Base-by-base conservation (phyloP, 2,329 filamentous ascomycete species). In the Colletotrichum euphorbiae region DNA sequence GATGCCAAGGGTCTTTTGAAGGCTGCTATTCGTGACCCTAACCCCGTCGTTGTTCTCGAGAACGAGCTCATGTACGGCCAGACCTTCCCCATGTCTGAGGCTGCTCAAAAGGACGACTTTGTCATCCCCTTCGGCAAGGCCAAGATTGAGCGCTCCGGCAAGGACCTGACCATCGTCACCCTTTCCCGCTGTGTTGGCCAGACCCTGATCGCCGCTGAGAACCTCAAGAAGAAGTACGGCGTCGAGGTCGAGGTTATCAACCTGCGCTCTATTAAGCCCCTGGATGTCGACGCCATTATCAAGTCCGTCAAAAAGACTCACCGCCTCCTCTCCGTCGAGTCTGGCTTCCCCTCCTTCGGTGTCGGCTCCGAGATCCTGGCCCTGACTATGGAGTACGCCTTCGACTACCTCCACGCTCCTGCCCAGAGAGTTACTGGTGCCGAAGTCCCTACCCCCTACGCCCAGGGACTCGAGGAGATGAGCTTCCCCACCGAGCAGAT, bases 221-320 rank as follows among this genome's bases (percentile, higher is more conserved):
- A 91, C 78, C 88, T 99, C 72, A 97, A 98, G 89, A 90, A 93
- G 85, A 97, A 97, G 80, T 98, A 98, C 82, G 96, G 96, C 70
- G 90, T 98, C 69, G 95, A 98, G 75, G 92, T 89, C 62, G 96
- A 99, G 84, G 96, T 99, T 72, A 92, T 99, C 87, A 99, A 99
- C 87, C 90, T 99, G 77, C 94, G 96, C 76, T 98, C 94, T 74
- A 85, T 99, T 84, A 99, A 98, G 88, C 96, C 96, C 48, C 88
- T 99, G 73, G 96, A 99, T 77, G 87, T 99, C 69, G 94, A 98
- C 82, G 88, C 93, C 73, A 98, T 99, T 76, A 87, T 98, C 81
- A 94, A 97, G 81, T 98, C 94, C 12, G 91, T 99, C 79, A 98
- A 99, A 92, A 99, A 99, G 91, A 99, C 96, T 17, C 91, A 93